Evolutionary conservation across 176 grass and related monocot species (phyloP).

Genomic region (Musa schizocarpa): DNA sequence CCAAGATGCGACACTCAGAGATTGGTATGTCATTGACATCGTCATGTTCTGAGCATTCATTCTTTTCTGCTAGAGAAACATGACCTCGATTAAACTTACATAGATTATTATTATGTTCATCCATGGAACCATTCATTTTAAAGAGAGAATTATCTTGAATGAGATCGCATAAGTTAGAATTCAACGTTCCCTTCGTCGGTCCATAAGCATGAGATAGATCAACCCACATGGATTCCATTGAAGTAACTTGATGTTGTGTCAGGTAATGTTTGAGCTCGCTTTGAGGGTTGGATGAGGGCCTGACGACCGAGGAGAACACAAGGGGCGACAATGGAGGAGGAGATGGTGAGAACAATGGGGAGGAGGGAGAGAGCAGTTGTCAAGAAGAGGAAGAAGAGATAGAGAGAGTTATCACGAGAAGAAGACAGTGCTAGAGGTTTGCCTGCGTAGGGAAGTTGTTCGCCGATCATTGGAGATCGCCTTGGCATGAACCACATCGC

Average conservation of each 20-base stretch:
- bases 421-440: too few species aligned
- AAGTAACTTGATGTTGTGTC: slow-evolving; percentile 35
- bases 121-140: neutral
- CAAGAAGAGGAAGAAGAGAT: too few species aligned
- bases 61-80: neutral
- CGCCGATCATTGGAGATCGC: too few species aligned
- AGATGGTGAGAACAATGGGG: too few species aligned
- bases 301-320: too few species aligned
- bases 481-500: too few species aligned
- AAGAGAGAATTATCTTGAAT: slow-evolving; percentile 24
- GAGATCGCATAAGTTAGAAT: slow-evolving; percentile 26
- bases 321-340: too few species aligned
- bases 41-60: neutral
- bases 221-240: slow-evolving; percentile 30
- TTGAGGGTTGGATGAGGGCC: too few species aligned
- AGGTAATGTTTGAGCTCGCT: slow-evolving; percentile 46
- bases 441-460: too few species aligned
- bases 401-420: too few species aligned
- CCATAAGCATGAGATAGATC: slow-evolving; percentile 49
- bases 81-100: neutral
- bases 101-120: neutral
- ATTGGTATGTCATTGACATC: neutral
- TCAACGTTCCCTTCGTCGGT: slow-evolving; percentile 25
- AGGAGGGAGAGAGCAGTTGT: too few species aligned
- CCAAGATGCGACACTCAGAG: too few species aligned